A percentile compares a stretch with the other conserved stretches of the same genome.
Evolutionary conservation across 768 basidiomycete genomes (phyloP).

Genomic region (Paxillus rubicundulus): DNA sequence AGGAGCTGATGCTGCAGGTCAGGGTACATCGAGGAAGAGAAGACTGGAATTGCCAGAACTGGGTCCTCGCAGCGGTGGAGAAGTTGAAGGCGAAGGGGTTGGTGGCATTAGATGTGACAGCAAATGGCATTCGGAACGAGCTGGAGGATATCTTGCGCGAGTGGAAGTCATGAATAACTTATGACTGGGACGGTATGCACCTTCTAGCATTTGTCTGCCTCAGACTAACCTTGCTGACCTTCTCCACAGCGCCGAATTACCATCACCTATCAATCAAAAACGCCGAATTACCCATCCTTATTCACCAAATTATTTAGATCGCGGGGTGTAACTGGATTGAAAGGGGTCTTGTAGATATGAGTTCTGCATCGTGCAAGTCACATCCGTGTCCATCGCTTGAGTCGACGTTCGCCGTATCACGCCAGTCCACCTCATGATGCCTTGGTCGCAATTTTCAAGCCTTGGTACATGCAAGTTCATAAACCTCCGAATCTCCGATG

Average conservation of each 20-base stretch:
- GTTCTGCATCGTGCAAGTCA: too few relatives aligned
- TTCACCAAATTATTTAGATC: background rate
- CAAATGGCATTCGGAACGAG: slow-evolving; percentile 17
- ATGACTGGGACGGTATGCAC: background rate
- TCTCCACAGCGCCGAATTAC: too few relatives aligned
- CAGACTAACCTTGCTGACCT: background rate
- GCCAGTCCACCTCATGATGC: too few relatives aligned
- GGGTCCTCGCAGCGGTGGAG: slow-evolving; percentile 27
- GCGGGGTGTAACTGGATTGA: background rate
- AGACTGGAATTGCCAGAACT: slow-evolving; percentile 34
- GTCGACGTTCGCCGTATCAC: too few relatives aligned
- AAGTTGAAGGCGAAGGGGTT: slow-evolving; percentile 17
- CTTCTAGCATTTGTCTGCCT: background rate
- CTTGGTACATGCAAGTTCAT: too few relatives aligned
- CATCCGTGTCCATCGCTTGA: too few relatives aligned
- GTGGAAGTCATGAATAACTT: slow-evolving; percentile 18
- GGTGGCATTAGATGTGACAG: slow-evolving; percentile 17
- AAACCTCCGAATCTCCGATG: too few relatives aligned
- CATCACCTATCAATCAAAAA: too few relatives aligned
- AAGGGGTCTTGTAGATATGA: too few relatives aligned
- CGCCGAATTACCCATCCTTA: background rate
- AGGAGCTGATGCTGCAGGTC: slow-evolving; percentile 24
- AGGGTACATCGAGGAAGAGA: slow-evolving; percentile 23
- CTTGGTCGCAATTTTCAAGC: too few relatives aligned
- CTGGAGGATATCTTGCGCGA: slow-evolving; percentile 24